Evolutionary conservation across 129 eudicot species (phyloP).

Genomic region (Chrysanthemum lavandulifolium): DNA sequence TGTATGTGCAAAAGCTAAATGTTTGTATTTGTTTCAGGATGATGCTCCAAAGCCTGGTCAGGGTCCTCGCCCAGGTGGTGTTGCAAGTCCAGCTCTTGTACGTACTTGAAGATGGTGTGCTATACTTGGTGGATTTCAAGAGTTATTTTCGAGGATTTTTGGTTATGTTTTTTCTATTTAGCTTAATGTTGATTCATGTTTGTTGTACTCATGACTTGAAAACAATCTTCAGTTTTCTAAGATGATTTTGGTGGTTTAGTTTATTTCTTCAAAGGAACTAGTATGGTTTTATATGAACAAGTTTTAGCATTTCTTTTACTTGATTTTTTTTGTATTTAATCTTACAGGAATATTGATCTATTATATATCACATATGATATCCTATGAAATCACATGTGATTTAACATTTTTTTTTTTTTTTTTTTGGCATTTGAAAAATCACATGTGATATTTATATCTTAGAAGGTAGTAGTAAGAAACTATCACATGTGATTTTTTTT

Average conservation of each 20-base stretch:
- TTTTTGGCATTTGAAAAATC: too few relatives aligned
- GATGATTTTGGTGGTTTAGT: not conserved
- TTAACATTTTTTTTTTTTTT: too few relatives aligned
- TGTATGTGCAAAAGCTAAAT: not conserved
- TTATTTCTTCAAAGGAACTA: not conserved
- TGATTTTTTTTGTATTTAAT: too few relatives aligned
- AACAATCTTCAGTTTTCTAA: not conserved
- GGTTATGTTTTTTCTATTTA: slow-evolving; percentile 2
- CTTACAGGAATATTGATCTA: too few relatives aligned
- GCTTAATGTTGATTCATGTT: not conserved
- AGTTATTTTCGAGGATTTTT: slow-evolving; percentile 14
- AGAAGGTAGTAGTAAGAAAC: too few relatives aligned
- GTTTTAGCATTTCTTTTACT: too few relatives aligned
- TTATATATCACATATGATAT: too few relatives aligned
- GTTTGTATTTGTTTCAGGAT: slow-evolving; percentile 41
- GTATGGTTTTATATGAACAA: not conserved
- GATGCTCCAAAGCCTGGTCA: slow-evolving; percentile 65
- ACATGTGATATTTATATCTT: too few relatives aligned
- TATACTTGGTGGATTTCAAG: slow-evolving; percentile 5
- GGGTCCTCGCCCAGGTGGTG: slow-evolving; percentile 53
- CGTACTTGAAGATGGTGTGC: slow-evolving; percentile 30
- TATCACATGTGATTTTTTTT: too few relatives aligned
- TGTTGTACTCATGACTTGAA: too few relatives aligned
- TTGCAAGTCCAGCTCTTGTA: slow-evolving; percentile 51
- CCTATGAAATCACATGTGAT: too few relatives aligned